A percentile compares a stretch with the other conserved stretches of the same genome.
These are phyloP conservation scores for Oryza brachyantha DNA, from an alignment of 176 grass and related monocot species.

Conservation along the genomic window DNA sequence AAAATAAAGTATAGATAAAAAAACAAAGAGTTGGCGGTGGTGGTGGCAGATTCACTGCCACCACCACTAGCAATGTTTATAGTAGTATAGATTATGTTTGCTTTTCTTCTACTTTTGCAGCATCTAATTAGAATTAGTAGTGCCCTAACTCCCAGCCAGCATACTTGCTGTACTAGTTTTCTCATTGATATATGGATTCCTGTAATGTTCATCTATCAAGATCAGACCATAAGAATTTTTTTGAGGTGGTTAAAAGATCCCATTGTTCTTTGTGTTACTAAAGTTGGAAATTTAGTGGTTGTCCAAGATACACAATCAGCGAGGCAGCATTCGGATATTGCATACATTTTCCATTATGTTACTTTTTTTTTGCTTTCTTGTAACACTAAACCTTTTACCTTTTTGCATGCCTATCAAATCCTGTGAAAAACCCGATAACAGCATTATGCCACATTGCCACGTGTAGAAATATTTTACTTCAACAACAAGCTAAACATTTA, in stretches of 20 bases:
- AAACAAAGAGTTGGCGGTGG: too few species aligned
- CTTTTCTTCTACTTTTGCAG: slow-evolving; percentile 15
- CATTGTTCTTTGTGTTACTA: neutral
- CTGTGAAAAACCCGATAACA: neutral
- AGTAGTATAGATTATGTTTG: too few species aligned
- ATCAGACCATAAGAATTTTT: neutral
- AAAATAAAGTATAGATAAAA: too few species aligned
- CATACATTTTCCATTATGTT: neutral
- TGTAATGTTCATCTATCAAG: neutral
- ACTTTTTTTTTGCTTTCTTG: neutral
- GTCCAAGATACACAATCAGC: neutral
- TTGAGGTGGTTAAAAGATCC: neutral
- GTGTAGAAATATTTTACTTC: slow-evolving; percentile 14
- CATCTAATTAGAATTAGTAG: slow-evolving; percentile 22
- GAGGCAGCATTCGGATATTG: neutral
- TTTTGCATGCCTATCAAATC: neutral
- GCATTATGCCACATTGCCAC: neutral
- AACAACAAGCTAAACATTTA: neutral
- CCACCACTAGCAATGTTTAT: too few species aligned
- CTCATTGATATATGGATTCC: neutral
- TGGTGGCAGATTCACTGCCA: too few species aligned
- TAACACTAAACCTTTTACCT: neutral
- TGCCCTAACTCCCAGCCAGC: neutral
- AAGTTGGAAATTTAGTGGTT: slow-evolving; percentile 8
- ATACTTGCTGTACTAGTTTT: neutral